phyloP scores from a whole-genome alignment of 2,329 filamentous ascomycete genomes.

The Berkeleyomyces rouxiae region DNA sequence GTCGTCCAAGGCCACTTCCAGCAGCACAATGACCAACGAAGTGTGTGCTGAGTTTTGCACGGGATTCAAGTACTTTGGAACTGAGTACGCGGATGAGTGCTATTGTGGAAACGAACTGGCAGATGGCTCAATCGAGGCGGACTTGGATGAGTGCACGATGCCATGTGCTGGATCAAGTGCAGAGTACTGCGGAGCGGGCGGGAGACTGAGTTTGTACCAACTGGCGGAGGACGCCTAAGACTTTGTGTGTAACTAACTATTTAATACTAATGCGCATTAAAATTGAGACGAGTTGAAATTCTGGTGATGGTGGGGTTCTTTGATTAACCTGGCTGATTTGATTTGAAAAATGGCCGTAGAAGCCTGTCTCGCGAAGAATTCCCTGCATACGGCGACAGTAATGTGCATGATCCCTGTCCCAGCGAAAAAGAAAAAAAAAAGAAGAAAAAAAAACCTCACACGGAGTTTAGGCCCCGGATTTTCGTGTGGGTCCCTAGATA shows the following conservation, averaged over 20 bases:
- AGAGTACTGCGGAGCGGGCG: conserved; percentile 26
- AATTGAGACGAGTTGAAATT: too few relatives aligned
- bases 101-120: conserved; percentile 22
- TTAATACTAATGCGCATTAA: neutral
- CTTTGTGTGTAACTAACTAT: neutral
- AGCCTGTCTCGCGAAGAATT: too few relatives aligned
- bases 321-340: too few relatives aligned
- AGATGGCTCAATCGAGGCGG: conserved; percentile 18
- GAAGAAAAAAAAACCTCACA: neutral
- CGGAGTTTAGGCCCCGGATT: too few relatives aligned
- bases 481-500: too few relatives aligned
- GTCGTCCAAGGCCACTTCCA: conserved; percentile 15
- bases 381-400: too few relatives aligned
- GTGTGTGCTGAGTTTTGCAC: conserved; percentile 21
- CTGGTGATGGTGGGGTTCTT: too few relatives aligned
- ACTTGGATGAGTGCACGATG: conserved; percentile 25
- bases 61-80: conserved; percentile 22
- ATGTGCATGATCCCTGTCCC: too few relatives aligned
- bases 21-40: conserved; percentile 21
- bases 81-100: conserved; percentile 24
- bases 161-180: conserved; percentile 23
- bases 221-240: neutral
- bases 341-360: too few relatives aligned
- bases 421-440: neutral
- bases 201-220: conserved; percentile 23